Conservation (phyloP, 345 rosid species). For the Salix exigua region DNA sequence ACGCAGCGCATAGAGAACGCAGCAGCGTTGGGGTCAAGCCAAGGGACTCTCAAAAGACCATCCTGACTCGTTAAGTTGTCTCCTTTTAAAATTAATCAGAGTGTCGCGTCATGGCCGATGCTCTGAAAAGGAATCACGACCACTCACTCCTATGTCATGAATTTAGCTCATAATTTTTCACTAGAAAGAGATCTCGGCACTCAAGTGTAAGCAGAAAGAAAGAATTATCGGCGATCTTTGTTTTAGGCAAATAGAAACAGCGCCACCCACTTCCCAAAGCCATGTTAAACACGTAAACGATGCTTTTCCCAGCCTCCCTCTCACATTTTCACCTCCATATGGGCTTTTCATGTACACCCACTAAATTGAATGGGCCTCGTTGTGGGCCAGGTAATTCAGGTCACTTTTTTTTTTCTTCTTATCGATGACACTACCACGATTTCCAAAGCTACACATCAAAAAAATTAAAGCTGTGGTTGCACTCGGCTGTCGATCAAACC, state of each 20-base stretch:
- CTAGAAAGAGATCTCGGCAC: not conserved
- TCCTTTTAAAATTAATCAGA: too few relatives aligned
- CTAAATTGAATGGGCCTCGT: not conserved
- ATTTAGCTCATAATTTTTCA: not conserved
- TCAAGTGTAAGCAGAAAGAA: not conserved
- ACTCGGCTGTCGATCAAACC: not conserved
- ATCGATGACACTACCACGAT: not conserved
- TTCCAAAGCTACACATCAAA: not conserved
- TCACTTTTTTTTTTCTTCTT: not conserved
- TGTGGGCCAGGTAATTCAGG: not conserved
- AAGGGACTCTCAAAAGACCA: too few relatives aligned
- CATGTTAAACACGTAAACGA: not conserved
- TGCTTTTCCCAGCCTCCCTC: not conserved
- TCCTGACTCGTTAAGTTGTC: not conserved
- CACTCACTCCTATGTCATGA: not conserved
- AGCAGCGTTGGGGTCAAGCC: too few relatives aligned
- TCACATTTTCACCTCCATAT: not conserved
- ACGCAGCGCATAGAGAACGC: too few relatives aligned
- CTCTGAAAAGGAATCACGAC: not conserved
- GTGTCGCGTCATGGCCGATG: too few relatives aligned
- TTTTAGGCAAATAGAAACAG: not conserved
- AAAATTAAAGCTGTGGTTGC: not conserved
- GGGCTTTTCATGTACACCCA: not conserved
- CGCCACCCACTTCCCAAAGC: not conserved
- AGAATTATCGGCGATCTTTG: not conserved